Base-by-base conservation (phyloP, 2,329 filamentous ascomycete species). In the Fusarium subtropicale region DNA sequence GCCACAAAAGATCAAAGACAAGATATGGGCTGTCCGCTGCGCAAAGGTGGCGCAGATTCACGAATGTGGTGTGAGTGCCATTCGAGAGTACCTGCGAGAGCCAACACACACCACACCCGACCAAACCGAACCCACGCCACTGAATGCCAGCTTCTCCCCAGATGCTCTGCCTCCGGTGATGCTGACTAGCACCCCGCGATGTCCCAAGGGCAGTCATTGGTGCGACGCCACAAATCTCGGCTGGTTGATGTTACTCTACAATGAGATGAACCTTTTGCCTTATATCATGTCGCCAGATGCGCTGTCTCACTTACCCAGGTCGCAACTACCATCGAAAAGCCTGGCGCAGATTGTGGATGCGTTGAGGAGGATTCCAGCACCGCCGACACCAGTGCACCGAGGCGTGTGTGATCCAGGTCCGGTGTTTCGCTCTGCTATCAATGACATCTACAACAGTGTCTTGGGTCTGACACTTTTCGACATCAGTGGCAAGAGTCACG, bases 141-240 rank as follows among this genome's bases (percentile, higher is more conserved):
- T 72, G 0, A 72, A 74, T 6, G 69, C 61, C 34, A 71, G 65
- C 41, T 62, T 71, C 7, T 66, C 61, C 13, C 66, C 69, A 7
- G 54, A 69, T 2, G 67, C 52, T 3, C 46, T 70, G 2, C 68
- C 71, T 11, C 66, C 69, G 7, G 66, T 68, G 20, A 56, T 70
- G 18, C 67, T 84, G 5, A 81, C 79, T 2, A 80, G 77, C 33
- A 77, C 73, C 1, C 79, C 84, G 5, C 79, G 85, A 34, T 87
- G 85, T 58, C 83, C 84, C 18, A 84, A 80, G 59, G 83, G 83
- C 1, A 84, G 80, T 56, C 84, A 83, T 56, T 76, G 78, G 71
- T 87, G 85, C 56, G 86, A 87, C 64, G 84, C 85, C 0, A 81
- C 81, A 0, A 86, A 85, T 55, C 77, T 87, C 0, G 85, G 85